Evolutionary conservation across 768 basidiomycete genomes (phyloP), one percentile per base, ranked within the genome.

Genomic region (Boletus sp.): DNA sequence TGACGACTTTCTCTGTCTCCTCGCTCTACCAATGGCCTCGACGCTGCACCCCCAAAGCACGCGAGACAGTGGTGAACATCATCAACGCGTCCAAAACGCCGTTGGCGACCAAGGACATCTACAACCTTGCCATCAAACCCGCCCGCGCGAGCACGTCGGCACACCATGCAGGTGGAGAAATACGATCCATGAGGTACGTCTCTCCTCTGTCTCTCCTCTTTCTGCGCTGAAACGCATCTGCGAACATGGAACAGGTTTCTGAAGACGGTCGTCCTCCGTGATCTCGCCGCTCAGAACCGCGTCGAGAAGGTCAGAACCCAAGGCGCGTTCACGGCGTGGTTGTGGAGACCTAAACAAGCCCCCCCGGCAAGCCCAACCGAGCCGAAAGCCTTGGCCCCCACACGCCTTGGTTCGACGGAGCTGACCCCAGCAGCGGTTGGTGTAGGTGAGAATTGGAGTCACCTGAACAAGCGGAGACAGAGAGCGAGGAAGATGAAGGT

Each of bases 391-490:
- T 21, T 4, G 13, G 14, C 47, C 0, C n/a, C 56, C 21, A 30
- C 50, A 27, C 32, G 30, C 15, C 21, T 48, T 4, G 49, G 33
- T 15, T 19, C 47, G 30, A 46, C 50, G 38, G 58, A 41, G 33
- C 37, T 65, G n/a, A 54, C 68, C 0, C 60, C 69, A 4, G 64
- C 61, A 15, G 69, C 69, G 11, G 66, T 70, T 9, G 69, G 70
- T 2, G 69, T 69, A 3, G 69, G 71, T 29, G 71, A 67, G 48
- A 83, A 87, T 59, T 76, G 75, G 65, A 72, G 75, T 7, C 83
- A 87, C 64, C 67, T 87, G 53, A 88, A 77, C 67, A 79, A 72
- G 60, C 73, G 83, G 51, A 70, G 84, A 58, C 77, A 75, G 55
- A 68, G 75, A 15, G 75, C 78, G 23, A 67, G 85, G 53, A 64